phyloP scores from a whole-genome alignment of 768 basidiomycete genomes.

The Suillus alpinus region DNA sequence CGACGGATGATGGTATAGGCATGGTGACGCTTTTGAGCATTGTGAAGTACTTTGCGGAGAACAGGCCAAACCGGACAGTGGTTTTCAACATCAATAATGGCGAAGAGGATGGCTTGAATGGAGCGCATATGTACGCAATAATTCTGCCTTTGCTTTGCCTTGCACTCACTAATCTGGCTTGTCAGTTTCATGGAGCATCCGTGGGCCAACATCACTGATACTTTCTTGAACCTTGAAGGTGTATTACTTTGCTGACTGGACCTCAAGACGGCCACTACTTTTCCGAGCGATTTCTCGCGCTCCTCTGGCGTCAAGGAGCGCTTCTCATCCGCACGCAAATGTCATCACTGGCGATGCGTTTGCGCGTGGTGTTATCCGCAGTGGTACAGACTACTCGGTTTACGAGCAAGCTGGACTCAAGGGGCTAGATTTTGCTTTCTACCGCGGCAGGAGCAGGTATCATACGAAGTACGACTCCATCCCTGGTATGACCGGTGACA shows the following conservation, averaged over 20 bases:
- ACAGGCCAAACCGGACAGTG: slow-evolving; percentile 56
- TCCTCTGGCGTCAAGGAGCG: too few relatives aligned
- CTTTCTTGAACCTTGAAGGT: too few relatives aligned
- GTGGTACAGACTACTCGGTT: too few relatives aligned
- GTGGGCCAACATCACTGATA: too few relatives aligned
- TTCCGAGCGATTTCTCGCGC: too few relatives aligned
- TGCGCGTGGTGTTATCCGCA: slow-evolving; percentile 56
- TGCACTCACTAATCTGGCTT: too few relatives aligned
- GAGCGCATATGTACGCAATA: slow-evolving; percentile 57
- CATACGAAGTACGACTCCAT: slow-evolving; percentile 76
- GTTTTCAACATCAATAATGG: slow-evolving; percentile 87
- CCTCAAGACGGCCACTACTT: too few relatives aligned
- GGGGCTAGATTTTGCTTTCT: too few relatives aligned
- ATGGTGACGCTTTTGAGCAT: slow-evolving; percentile 65
- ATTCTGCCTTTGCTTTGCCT: slow-evolving; percentile 8
- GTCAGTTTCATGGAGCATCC: too few relatives aligned
- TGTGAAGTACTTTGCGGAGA: slow-evolving; percentile 49
- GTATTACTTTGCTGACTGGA: too few relatives aligned
- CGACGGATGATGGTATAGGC: slow-evolving; percentile 79
- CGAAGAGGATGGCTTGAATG: slow-evolving; percentile 75
- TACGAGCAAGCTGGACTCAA: too few relatives aligned
- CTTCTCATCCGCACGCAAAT: slow-evolving; percentile 73
- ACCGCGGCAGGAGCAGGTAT: slow-evolving; percentile 65
- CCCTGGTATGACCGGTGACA: slow-evolving; percentile 46
- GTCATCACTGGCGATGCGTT: slow-evolving; percentile 71